These are phyloP conservation scores for Takashimella tepidaria DNA, from an alignment of 1,284 basidiomycete species.

Conservation along the genomic window DNA sequence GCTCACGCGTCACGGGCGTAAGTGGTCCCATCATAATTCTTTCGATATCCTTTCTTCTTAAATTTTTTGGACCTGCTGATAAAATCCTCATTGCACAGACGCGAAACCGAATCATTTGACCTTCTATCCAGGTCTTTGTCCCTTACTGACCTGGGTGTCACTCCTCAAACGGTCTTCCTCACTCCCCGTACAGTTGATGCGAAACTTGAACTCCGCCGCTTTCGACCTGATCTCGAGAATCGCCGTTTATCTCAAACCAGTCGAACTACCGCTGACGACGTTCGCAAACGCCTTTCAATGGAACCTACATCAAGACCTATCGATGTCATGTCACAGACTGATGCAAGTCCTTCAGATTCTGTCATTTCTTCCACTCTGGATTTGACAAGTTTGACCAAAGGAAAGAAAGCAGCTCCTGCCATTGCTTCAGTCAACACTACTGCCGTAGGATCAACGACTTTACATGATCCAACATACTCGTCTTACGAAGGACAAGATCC, in stretches of 20 bases:
- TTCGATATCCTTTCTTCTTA: neutral
- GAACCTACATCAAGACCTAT: neutral
- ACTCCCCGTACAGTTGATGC: constrained; percentile 50
- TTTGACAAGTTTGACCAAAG: constrained; percentile 16
- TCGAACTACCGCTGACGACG: constrained; percentile 25
- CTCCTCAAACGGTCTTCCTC: constrained; percentile 91
- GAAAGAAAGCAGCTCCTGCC: constrained; percentile 69
- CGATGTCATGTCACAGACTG: neutral
- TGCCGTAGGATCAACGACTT: constrained; percentile 56
- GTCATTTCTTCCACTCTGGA: constrained; percentile 36
- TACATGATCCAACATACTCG: constrained; percentile 34
- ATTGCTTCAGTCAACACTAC: constrained; percentile 72
- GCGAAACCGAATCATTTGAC: neutral
- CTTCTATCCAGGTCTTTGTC: constrained; percentile 47
- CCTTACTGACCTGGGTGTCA: constrained; percentile 75
- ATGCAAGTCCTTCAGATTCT: constrained; percentile 32
- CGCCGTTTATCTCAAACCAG: neutral
- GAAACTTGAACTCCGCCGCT: constrained; percentile 30
- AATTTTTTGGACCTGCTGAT: neutral
- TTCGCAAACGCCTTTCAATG: constrained; percentile 32
- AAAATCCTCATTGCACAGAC: neutral
- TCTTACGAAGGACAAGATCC: constrained; percentile 72
- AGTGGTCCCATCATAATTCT: constrained; percentile 18
- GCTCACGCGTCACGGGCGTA: constrained; percentile 64
- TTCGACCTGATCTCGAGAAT: constrained; percentile 28